Percentiles rank a stretch among this genome's conserved stretches.
These are phyloP conservation scores for maize (Zea mays) DNA, from an alignment of 176 grass and related monocot species.

Conservation along the genomic window Zm-B73-REFERENCE-NAM-5.0 NC_050100.1:45440501-45441000, in stretches of 20 bases:
- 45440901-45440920: conserved; percentile 82
- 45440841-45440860: conserved; percentile 82
- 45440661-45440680: conserved; percentile 26
- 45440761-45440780: not conserved
- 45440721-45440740: not conserved
- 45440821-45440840: conserved; percentile 75
- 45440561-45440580: not conserved
- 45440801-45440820: conserved; percentile 84
- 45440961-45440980: too few species aligned
- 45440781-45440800: not conserved
- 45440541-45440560: not conserved
- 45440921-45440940: conserved; percentile 78
- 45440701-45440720: conserved; percentile 10
- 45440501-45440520: too few species aligned
- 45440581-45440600: not conserved
- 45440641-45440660: conserved; percentile 37
- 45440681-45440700: conserved; percentile 32
- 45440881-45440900: conserved; percentile 96
- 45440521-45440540: not conserved
- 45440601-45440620: not conserved
- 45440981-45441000: too few species aligned
- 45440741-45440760: not conserved
- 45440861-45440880: conserved; percentile 81
- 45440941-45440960: conserved; percentile 79
- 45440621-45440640: conserved; percentile 10